Percentiles rank a stretch among this genome's conserved stretches.
Conservation (phyloP, 2,329 filamentous ascomycete genomes). For the Xylaria sp. region DNA sequence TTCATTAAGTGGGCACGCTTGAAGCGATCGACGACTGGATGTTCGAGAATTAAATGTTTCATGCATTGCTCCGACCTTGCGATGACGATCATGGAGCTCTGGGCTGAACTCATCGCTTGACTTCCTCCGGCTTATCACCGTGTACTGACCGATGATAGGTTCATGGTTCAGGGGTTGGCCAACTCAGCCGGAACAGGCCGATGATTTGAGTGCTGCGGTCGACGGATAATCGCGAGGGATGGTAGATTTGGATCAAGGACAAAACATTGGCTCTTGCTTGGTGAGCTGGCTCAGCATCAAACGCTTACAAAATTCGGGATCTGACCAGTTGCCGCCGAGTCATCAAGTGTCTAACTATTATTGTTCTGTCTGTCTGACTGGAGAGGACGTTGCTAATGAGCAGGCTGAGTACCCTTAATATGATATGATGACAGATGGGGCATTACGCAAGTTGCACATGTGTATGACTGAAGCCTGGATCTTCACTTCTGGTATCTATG, state of each 20-base stretch:
- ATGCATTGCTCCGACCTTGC: conserved; percentile 6
- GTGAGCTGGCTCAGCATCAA: background rate
- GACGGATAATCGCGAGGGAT: conserved; percentile 1
- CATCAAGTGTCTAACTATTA: background rate
- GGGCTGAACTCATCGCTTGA: conserved; percentile 14
- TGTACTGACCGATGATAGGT: conserved; percentile 6
- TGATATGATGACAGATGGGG: conserved; percentile 20
- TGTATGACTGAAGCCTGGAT: conserved; percentile 23
- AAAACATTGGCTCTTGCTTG: conserved; percentile 4
- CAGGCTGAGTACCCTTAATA: conserved; percentile 5
- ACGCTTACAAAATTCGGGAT: conserved; percentile 6
- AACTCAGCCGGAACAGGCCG: conserved; percentile 3
- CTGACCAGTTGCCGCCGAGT: conserved; percentile 1
- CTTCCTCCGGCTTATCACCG: conserved; percentile 17
- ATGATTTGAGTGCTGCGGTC: background rate
- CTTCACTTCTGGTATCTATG: conserved; percentile 8
- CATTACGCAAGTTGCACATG: conserved; percentile 21
- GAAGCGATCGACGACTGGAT: conserved; percentile 30
- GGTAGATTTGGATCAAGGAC: conserved; percentile 5
- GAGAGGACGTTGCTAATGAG: conserved; percentile 18
- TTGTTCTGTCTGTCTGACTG: background rate
- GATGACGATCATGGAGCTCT: conserved; percentile 21
- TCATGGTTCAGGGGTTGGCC: background rate
- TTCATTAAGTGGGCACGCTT: conserved; percentile 33
- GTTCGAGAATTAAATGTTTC: conserved; percentile 11